Percentiles rank a stretch among this genome's conserved stretches.
These are phyloP conservation scores for Aspergillus diversus DNA, from an alignment of 495 filamentous ascomycete species.

Conservation along the genomic window DNA sequence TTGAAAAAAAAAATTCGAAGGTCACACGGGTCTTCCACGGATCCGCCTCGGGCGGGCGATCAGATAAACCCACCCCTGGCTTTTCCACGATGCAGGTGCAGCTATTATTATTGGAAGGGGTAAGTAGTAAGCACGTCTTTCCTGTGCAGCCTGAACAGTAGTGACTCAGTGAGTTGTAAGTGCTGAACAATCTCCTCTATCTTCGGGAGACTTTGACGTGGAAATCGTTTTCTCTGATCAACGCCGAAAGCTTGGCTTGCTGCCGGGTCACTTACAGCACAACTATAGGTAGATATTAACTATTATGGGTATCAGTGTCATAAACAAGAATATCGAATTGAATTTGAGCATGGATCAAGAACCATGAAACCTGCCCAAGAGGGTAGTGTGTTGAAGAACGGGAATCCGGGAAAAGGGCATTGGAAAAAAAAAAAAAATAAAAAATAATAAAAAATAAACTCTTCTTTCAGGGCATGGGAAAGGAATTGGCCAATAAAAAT, in stretches of 20 bases:
- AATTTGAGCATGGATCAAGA: background rate
- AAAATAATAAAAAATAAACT: slow-evolving; percentile 1
- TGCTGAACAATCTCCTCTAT: background rate
- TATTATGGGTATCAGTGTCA: background rate
- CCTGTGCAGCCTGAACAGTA: background rate
- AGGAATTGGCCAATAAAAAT: slow-evolving; percentile 16
- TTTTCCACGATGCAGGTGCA: background rate
- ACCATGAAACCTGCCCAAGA: background rate
- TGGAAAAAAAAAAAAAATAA: slow-evolving; percentile 5
- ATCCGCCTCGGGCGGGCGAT: background rate
- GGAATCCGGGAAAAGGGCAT: background rate
- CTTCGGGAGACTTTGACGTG: too few relatives aligned
- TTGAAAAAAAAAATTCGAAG: background rate
- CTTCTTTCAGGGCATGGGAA: background rate
- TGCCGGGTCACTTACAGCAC: too few relatives aligned
- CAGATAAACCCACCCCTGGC: background rate
- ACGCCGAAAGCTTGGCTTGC: too few relatives aligned
- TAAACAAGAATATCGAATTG: background rate
- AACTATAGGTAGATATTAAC: too few relatives aligned
- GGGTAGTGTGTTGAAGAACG: background rate
- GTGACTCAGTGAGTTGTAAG: background rate
- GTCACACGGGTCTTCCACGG: slow-evolving; percentile 5
- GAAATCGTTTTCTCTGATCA: too few relatives aligned
- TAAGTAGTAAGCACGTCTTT: background rate
- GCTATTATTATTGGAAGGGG: background rate